A percentile compares a stretch with the other conserved stretches of the same genome.
Conservation (phyloP, 495 filamentous ascomycete genomes). For the Penicillium ochrochloron region DNA sequence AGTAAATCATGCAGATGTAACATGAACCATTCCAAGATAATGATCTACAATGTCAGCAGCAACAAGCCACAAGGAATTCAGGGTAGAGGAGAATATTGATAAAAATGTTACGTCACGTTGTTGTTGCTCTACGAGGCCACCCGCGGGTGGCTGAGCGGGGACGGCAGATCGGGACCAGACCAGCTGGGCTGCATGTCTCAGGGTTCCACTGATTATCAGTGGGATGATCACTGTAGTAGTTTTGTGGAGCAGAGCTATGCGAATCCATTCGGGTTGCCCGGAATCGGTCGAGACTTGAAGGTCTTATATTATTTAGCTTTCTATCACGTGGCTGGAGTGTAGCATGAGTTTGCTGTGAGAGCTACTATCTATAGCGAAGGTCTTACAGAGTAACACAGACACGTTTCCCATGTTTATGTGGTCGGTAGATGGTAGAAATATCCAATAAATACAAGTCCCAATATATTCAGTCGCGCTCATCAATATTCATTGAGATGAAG, state of each 20-base stretch:
- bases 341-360: no score
- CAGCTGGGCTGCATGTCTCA: slow-evolving; percentile 2
- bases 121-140: not conserved
- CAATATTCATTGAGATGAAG: slow-evolving; percentile 76
- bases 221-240: not conserved
- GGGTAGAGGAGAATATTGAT: not conserved
- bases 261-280: not conserved
- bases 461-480: slow-evolving; percentile 2
- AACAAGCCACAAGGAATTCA: not conserved
- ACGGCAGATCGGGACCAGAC: not conserved
- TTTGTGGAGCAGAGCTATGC: not conserved
- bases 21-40: not conserved
- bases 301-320: not conserved
- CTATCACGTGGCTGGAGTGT: not conserved
- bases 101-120: not conserved
- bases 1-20: slow-evolving; percentile 2
- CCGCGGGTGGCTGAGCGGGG: not conserved
- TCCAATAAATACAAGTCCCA: not conserved
- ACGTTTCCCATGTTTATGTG: not conserved
- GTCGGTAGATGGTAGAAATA: not conserved
- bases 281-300: not conserved
- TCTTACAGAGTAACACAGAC: not conserved
- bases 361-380: not conserved
- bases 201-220: not conserved
- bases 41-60: not conserved